Base-by-base conservation (phyloP, 2,329 filamentous ascomycete genomes). In the Fusarium zealandicum region DNA sequence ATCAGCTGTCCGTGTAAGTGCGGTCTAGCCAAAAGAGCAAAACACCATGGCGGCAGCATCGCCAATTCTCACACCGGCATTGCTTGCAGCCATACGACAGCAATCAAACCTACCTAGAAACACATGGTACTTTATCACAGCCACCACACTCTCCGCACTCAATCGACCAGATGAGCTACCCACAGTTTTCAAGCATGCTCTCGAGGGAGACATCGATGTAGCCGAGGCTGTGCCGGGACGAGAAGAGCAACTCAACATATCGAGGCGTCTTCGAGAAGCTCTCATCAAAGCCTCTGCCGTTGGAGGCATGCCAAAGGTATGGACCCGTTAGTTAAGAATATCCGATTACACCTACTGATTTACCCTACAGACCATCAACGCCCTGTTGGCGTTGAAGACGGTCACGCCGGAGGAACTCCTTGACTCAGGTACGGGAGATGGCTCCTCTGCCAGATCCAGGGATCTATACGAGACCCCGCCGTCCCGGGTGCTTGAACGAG, bases 111-210 rank as follows among this genome's bases (percentile, higher is more conserved):
- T 68, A 13, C 65, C 65, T 9, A 54, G 35, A n/a, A 60, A 68
- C 36, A 62, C 65, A 1, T 68, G 65, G 65, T 68, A 68, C 30
- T 56, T 68, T 11, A 66, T 68, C 36, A 48, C 65, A 6, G 65
- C 65, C 6, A 64, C 65, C 12, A 64, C 65, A 7, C 16, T 68
- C 14, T 66, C 65, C 6, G 53, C 47, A 7, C 51, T 68, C 14
- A 68, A 68, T 18, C 60, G 65, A 3, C 59, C 65, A 14, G 65
- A 68, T 11, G 65, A 68, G 22, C 28, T 68, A 5, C 53, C 61
- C 6, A 57, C 45, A 2, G 47, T 68, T 8, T 51, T 62, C 17
- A 60, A 28, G 11, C 51, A 51, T 47, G 63, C 57, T 12, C 39
- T 56, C 11, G 54, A 41, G 18, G 50, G 46, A 36, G 28, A 20